These are phyloP conservation scores for Rhytidiadelphus loreus DNA, from an alignment of 225 moss, liverwort and hornwort genomes.

Conservation along the genomic window DNA sequence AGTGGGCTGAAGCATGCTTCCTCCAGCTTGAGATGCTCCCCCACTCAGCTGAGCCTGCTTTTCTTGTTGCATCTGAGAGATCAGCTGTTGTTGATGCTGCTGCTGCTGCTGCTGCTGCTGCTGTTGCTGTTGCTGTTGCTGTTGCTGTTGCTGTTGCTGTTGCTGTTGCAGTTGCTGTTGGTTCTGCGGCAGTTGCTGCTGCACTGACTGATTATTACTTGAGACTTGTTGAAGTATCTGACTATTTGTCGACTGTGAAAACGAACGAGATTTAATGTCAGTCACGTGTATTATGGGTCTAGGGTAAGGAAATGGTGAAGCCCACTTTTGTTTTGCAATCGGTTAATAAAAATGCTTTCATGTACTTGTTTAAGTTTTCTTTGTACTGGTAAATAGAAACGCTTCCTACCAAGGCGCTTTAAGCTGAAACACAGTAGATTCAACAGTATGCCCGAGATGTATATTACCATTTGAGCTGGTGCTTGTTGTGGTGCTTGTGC, in stretches of 20 bases:
- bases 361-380: background rate
- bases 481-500: constrained; percentile 44
- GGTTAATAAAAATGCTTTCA: background rate
- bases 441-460: background rate
- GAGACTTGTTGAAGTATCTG: constrained; percentile 41
- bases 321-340: background rate
- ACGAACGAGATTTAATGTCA: background rate
- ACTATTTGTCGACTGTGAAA: constrained; percentile 26
- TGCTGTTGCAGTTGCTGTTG: background rate
- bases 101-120: constrained; percentile 2
- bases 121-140: constrained; percentile 25
- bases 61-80: constrained; percentile 77
- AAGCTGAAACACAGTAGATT: background rate
- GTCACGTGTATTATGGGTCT: background rate
- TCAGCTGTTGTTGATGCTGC: constrained; percentile 55
- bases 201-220: constrained; percentile 24
- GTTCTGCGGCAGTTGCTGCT: constrained; percentile 36
- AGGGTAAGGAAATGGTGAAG: background rate
- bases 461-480: constrained; percentile 36
- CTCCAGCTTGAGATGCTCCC: constrained; percentile 43
- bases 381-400: background rate
- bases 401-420: background rate
- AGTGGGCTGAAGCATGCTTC: constrained; percentile 46
- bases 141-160: background rate
- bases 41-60: constrained; percentile 56